These are phyloP conservation scores for Cerrena zonata DNA, from an alignment of 1,284 basidiomycete species.

Conservation along the genomic window DNA sequence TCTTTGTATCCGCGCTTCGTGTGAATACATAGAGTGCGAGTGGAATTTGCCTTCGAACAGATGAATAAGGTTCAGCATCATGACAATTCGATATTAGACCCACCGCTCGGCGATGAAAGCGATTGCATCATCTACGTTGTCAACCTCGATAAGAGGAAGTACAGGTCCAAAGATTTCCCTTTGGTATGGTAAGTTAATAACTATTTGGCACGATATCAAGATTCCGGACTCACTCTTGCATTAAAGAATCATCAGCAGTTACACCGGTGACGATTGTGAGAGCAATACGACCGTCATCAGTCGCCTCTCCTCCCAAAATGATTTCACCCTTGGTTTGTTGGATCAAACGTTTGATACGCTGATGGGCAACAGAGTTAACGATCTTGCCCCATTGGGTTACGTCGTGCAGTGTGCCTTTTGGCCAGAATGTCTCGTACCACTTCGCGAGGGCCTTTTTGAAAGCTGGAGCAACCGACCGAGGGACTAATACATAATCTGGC, in stretches of 20 bases:
- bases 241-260: constrained; percentile 43
- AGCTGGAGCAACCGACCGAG: constrained; percentile 41
- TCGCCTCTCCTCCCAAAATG: constrained; percentile 51
- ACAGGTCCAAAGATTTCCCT: constrained; percentile 69
- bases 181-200: constrained; percentile 4
- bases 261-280: constrained; percentile 47
- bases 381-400: constrained; percentile 38
- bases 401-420: constrained; percentile 35
- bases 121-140: constrained; percentile 48
- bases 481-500: constrained; percentile 60
- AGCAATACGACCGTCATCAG: constrained; percentile 36
- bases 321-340: constrained; percentile 49
- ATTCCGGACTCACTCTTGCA: constrained; percentile 40
- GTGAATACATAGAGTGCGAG: constrained; percentile 49
- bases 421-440: constrained; percentile 31
- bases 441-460: constrained; percentile 49
- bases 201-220: background rate
- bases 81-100: constrained; percentile 11
- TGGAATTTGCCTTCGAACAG: constrained; percentile 38
- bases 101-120: constrained; percentile 42
- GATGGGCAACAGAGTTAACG: constrained; percentile 43
- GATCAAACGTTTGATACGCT: constrained; percentile 46
- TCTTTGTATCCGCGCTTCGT: constrained; percentile 32
- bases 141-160: constrained; percentile 57
- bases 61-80: background rate